These are phyloP conservation scores for Myriosclerotinia scirpicola DNA, from an alignment of 2,329 filamentous ascomycete genomes.

Conservation along the genomic window DNA sequence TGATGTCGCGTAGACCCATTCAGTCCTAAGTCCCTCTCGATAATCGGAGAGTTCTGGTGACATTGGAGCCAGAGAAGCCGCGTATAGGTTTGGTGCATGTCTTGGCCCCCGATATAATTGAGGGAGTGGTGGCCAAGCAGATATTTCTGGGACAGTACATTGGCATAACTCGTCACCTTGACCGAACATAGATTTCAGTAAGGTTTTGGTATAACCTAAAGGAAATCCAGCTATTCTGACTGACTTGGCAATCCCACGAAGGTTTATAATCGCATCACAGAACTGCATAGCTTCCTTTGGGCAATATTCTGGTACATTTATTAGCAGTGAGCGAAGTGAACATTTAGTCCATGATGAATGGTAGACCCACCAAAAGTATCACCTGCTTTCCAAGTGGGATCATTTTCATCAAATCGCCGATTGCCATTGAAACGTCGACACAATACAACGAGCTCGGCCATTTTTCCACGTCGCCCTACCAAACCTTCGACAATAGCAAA, in stretches of 20 bases:
- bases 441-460: conserved; percentile 29
- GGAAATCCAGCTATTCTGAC: conserved; percentile 33
- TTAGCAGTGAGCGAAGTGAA: conserved; percentile 3
- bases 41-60: neutral
- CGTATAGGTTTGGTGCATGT: neutral
- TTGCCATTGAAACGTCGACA: conserved; percentile 28
- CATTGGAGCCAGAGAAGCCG: neutral
- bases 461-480: conserved; percentile 19
- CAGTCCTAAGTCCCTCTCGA: neutral
- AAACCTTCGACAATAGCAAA: conserved; percentile 27
- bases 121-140: conserved; percentile 27
- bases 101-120: neutral
- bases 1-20: conserved; percentile 8
- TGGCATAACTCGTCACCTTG: conserved; percentile 12
- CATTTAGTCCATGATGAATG: neutral
- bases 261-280: conserved; percentile 25
- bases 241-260: conserved; percentile 27
- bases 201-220: conserved; percentile 24
- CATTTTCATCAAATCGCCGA: conserved; percentile 21
- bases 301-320: conserved; percentile 23
- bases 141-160: conserved; percentile 10
- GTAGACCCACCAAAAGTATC: neutral
- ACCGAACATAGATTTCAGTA: conserved; percentile 28
- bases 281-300: conserved; percentile 27
- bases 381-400: conserved; percentile 1